A percentile compares a stretch with the other conserved stretches of the same genome.
phyloP scores from a whole-genome alignment of 495 filamentous ascomycete genomes.

The Filosporella fistucella region DNA sequence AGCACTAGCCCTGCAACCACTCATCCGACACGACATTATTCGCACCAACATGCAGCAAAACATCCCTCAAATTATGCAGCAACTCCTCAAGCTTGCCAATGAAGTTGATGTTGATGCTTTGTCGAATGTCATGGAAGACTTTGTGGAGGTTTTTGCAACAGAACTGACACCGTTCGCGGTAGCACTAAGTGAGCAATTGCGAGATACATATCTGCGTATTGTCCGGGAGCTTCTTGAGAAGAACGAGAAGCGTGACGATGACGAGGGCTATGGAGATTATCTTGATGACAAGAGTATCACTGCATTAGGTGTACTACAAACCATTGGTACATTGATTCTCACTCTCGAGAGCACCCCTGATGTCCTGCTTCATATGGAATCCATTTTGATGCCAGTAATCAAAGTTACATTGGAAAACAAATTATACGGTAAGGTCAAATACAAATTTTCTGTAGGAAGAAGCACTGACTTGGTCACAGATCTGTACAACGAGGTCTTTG shows the following conservation, averaged over 20 bases:
- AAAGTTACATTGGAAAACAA: conserved; percentile 95
- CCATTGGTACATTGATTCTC: conserved; percentile 94
- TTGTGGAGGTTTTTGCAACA: conserved; percentile 94
- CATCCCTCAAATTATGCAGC: conserved; percentile 99
- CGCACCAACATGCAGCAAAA: conserved; percentile 92
- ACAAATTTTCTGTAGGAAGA: background rate
- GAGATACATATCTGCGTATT: conserved; percentile 94
- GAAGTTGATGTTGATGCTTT: conserved; percentile 92
- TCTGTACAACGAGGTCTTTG: conserved; percentile 95
- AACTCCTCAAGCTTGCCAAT: conserved; percentile 91
- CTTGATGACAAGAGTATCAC: conserved; percentile 98
- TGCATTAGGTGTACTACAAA: conserved; percentile 92
- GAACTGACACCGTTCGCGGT: conserved; percentile 98
- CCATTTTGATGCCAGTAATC: conserved; percentile 94
- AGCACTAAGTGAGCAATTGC: conserved; percentile 89
- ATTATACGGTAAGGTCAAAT: conserved; percentile 60
- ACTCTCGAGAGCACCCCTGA: conserved; percentile 96
- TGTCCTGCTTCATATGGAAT: conserved; percentile 88
- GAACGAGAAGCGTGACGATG: conserved; percentile 64
- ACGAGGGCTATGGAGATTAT: conserved; percentile 79
- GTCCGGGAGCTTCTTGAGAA: conserved; percentile 87
- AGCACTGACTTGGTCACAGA: conserved; percentile 29
- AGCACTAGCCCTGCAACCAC: conserved; percentile 86
- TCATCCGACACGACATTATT: conserved; percentile 94
- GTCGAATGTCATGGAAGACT: conserved; percentile 99